Percentiles rank a stretch among this genome's conserved stretches.
Conservation (phyloP, 306 rosid genomes). For the Mucuna pruriens region DNA sequence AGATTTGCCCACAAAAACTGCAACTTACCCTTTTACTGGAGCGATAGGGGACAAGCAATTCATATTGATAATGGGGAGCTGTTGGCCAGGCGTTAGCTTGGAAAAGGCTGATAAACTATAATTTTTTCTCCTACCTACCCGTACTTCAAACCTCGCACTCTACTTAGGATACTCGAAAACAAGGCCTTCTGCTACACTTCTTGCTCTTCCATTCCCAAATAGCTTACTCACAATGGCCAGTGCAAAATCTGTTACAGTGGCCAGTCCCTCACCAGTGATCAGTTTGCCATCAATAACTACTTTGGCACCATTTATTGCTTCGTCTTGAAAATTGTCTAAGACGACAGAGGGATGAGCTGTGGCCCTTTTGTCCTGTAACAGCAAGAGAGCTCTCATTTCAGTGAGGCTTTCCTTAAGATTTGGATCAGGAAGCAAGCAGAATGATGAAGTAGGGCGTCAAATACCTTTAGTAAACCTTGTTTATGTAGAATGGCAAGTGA, state of each 20-base stretch:
- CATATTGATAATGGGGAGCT: not conserved
- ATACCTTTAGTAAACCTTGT: constrained; percentile 92
- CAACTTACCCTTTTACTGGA: not conserved
- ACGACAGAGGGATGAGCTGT: constrained; percentile 59
- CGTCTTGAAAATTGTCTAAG: constrained; percentile 43
- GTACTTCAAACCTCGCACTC: constrained; percentile 32
- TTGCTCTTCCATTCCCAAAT: constrained; percentile 84
- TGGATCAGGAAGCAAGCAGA: constrained; percentile 34
- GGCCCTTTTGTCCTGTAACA: constrained; percentile 71
- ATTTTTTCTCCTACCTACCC: constrained; percentile 8
- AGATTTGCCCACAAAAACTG: not conserved
- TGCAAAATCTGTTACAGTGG: constrained; percentile 71
- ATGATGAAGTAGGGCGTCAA: not conserved
- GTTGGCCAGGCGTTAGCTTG: not conserved
- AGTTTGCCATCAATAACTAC: constrained; percentile 91
- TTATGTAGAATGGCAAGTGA: constrained; percentile 65
- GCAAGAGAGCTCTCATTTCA: constrained; percentile 11
- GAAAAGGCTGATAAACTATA: constrained; percentile 14
- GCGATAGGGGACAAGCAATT: not conserved
- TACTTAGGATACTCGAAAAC: constrained; percentile 75
- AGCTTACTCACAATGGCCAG: constrained; percentile 83
- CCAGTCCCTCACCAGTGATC: constrained; percentile 81
- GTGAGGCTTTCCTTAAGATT: constrained; percentile 1
- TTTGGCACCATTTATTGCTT: constrained; percentile 55
- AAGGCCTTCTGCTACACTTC: constrained; percentile 96